phyloP scores from a whole-genome alignment of 345 rosid genomes.

The Anacardium occidentale region DNA sequence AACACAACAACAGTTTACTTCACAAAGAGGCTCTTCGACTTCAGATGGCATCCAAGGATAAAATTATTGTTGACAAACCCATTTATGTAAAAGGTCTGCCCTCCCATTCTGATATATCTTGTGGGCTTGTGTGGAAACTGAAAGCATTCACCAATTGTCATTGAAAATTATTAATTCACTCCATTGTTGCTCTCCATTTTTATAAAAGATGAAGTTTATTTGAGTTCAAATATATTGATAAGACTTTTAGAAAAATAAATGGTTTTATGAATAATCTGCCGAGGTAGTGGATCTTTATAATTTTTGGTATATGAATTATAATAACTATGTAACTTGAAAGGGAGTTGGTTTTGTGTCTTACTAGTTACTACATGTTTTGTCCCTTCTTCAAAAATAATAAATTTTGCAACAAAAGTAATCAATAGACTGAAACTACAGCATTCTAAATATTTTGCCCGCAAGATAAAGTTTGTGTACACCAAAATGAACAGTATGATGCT shows the following conservation, averaged over 20 bases:
- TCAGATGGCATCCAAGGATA: constrained; percentile 96
- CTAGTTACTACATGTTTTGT: background rate
- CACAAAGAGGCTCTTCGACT: constrained; percentile 99
- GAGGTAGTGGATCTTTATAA: background rate
- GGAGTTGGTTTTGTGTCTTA: background rate
- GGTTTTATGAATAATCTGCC: background rate
- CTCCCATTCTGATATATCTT: constrained; percentile 8
- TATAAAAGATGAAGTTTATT: background rate
- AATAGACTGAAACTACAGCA: background rate
- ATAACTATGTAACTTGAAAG: background rate
- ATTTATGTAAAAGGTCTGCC: constrained; percentile 81
- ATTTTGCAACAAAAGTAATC: background rate
- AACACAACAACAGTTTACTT: constrained; percentile 96
- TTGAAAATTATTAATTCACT: background rate
- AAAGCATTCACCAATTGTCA: background rate
- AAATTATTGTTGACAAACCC: constrained; percentile 83
- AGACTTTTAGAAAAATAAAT: background rate
- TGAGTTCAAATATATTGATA: background rate
- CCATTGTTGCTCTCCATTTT: background rate
- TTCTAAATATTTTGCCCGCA: background rate
- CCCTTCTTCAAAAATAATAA: background rate
- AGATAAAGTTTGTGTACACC: background rate
- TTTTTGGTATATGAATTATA: background rate
- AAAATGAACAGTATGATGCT: background rate
- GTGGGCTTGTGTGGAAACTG: background rate